phyloP scores from a whole-genome alignment of 2,329 filamentous ascomycete species.

The Ophiostoma tasmaniense region DNA sequence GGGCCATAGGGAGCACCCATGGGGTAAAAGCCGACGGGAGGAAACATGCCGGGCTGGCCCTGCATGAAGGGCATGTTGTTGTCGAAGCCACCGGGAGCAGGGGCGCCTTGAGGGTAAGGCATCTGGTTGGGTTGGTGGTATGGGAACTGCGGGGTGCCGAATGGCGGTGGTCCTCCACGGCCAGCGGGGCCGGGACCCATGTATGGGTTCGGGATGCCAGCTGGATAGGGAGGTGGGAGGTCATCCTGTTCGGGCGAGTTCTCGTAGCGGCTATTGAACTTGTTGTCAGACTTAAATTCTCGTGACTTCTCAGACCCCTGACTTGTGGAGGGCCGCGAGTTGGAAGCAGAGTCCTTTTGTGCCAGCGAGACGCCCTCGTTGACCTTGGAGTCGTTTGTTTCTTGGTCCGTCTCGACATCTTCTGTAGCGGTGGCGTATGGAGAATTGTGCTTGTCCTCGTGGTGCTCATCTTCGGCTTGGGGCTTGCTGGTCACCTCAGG shows the following conservation, averaged over 20 bases:
- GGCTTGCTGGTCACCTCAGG: neutral
- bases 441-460: neutral
- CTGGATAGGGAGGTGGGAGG: constrained; percentile 14
- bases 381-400: neutral
- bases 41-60: constrained; percentile 10
- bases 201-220: constrained; percentile 4
- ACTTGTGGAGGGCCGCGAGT: neutral
- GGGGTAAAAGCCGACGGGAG: constrained; percentile 13
- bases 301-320: neutral
- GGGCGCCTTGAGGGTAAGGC: neutral
- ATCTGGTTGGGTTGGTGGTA: neutral
- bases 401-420: neutral
- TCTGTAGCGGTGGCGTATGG: neutral
- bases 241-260: constrained; percentile 11
- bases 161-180: constrained; percentile 7
- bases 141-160: constrained; percentile 7
- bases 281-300: constrained; percentile 7
- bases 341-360: neutral
- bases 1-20: constrained; percentile 7
- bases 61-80: constrained; percentile 11
- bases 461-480: neutral
- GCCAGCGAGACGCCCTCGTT: neutral
- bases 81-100: constrained; percentile 3
- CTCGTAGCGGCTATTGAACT: neutral
- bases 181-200: neutral